Evolutionary conservation across 23 red algal species (phyloP).

Genomic region (Pyropia haitanensis): DNA sequence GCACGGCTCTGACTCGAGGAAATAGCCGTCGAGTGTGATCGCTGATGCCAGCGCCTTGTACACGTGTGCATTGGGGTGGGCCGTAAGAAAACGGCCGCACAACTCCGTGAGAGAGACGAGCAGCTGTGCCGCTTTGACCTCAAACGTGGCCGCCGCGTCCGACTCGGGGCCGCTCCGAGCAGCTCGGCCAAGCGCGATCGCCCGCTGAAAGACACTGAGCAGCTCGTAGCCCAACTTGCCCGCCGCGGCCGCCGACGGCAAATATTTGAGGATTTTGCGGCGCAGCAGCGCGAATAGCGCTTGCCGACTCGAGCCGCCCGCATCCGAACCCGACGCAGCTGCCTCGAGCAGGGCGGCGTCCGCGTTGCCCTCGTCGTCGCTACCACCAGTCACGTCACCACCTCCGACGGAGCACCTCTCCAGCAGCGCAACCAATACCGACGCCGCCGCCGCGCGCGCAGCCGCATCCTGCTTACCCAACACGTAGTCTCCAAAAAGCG

Average conservation of each 20-base stretch:
- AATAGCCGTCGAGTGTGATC: constrained; percentile 47
- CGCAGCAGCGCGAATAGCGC: too few species aligned
- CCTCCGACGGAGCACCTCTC: too few species aligned
- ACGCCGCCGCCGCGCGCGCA: too few species aligned
- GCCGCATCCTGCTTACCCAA: too few species aligned
- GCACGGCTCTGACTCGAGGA: constrained; percentile 59
- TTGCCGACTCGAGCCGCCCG: too few species aligned
- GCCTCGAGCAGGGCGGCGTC: too few species aligned
- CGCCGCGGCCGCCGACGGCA: constrained; percentile 28
- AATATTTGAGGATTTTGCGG: constrained; percentile 7
- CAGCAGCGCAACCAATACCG: too few species aligned
- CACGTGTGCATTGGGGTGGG: constrained; percentile 48
- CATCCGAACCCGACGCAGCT: too few species aligned
- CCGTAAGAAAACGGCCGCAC: constrained; percentile 25
- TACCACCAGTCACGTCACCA: too few species aligned
- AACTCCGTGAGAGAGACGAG: constrained; percentile 9
- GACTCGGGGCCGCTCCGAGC: constrained; percentile 11
- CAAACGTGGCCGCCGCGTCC: constrained; percentile 5
- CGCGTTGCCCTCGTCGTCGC: too few species aligned
- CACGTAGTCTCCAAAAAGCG: too few species aligned
- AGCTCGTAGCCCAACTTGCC: constrained; percentile 31
- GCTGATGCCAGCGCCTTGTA: constrained; percentile 27
- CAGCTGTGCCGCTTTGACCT: constrained; percentile 1
- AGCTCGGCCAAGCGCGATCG: constrained; percentile 21
- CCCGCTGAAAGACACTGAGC: constrained; percentile 20